Evolutionary conservation across 1,284 basidiomycete genomes (phyloP), one percentile per base, ranked within the genome.

Genomic region (Boletus calvinii): DNA sequence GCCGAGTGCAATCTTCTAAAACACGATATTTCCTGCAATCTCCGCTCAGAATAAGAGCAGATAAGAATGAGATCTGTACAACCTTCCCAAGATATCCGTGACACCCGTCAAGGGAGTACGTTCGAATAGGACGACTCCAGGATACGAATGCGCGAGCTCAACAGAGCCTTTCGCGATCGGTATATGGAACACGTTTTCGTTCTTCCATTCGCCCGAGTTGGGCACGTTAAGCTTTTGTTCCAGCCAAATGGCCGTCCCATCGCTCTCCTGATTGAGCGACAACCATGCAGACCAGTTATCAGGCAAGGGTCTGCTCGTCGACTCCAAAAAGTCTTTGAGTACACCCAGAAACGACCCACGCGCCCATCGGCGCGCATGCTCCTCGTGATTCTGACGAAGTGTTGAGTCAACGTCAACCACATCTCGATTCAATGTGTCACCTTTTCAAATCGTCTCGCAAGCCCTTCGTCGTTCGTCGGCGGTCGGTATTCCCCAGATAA

Each of bases 191-290:
- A 84, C 71, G 7, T 63, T 68, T 56, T 83, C 83, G 12, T 76
- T 74, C 10, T 70, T 69, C 85, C 85, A 88, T 36, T 67, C 56
- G 3, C 86, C 86, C 1, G 83, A 83, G 2, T 71, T 64, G 0
- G 84, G 84, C 15, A 87, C 75, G 54, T 83, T 74, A 56, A 89
- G 87, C 67, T 90, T 90, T 57, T 75, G 76, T 61, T 88, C 82
- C 41, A 89, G 59, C 87, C 87, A 90, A 38, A 88, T 87, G 3
- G 87, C 87, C 6, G 87, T 89, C 12, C 77, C 79, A 59, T 90
- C 87, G 57, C 75, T 81, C 48, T 81, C 82, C 4, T 79, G 78
- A 61, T 90, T 89, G 62, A 81, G 72, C 2, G 86, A 86, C n/a
- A 90, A 60, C 87, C 87, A 90, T 20, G 54, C 64, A 22, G 74